A percentile compares a stretch with the other conserved stretches of the same genome.
These are phyloP conservation scores for Drechmeria coniospora DNA, from an alignment of 2,329 filamentous ascomycete genomes.

Conservation along the genomic window DNA sequence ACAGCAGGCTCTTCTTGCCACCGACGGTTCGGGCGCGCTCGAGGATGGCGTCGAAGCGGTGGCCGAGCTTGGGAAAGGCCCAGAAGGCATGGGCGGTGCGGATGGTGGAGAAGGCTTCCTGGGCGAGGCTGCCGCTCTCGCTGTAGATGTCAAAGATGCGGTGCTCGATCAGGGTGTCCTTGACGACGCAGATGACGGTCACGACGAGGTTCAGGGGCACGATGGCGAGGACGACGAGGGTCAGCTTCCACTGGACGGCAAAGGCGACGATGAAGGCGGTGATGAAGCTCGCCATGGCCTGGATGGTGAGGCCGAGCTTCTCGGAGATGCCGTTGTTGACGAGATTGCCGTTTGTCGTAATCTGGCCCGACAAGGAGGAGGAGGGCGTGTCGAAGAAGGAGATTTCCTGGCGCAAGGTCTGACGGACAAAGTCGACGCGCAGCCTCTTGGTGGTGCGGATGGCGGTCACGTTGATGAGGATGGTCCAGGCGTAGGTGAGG, in stretches of 20 bases:
- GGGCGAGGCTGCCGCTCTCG: constrained; percentile 27
- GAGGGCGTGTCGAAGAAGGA: constrained; percentile 35
- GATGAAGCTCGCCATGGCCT: constrained; percentile 23
- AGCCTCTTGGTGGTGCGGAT: constrained; percentile 20
- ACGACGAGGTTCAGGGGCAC: constrained; percentile 27
- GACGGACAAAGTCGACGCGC: constrained; percentile 22
- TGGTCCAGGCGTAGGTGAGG: constrained; percentile 38
- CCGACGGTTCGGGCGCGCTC: constrained; percentile 23
- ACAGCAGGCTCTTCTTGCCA: constrained; percentile 26
- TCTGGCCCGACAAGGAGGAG: constrained; percentile 27
- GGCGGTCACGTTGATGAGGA: constrained; percentile 21
- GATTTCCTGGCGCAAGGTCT: constrained; percentile 33
- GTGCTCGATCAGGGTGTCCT: constrained; percentile 27
- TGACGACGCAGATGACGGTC: constrained; percentile 19
- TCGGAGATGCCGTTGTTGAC: constrained; percentile 29
- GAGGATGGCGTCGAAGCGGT: constrained; percentile 26
- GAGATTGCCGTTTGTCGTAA: constrained; percentile 31
- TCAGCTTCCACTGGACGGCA: constrained; percentile 24
- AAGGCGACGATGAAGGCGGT: constrained; percentile 25
- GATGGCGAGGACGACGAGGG: constrained; percentile 28
- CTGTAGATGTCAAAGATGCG: constrained; percentile 27
- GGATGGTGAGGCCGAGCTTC: constrained; percentile 26
- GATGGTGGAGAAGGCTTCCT: constrained; percentile 32
- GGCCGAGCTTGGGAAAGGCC: constrained; percentile 26
- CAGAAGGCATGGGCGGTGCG: constrained; percentile 35